Evolutionary conservation across 2,329 filamentous ascomycete species (phyloP), one percentile per base, ranked within the genome.

Genomic region (Pseudogymnoascus sp.): DNA sequence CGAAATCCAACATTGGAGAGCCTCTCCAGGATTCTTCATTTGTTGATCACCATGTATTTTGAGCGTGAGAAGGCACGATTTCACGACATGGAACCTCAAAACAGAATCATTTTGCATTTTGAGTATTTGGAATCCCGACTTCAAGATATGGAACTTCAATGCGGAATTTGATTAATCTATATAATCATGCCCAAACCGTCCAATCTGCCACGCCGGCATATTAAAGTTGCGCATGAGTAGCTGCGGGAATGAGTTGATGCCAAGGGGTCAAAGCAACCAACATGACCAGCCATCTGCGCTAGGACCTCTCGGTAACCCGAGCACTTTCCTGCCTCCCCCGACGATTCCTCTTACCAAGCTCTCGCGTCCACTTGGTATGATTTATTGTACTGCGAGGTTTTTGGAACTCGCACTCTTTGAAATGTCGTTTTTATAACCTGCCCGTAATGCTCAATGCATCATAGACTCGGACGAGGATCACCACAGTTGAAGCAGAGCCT

Each of bases 181-280:
- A 55, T 9, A 33, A 33, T 55, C n/a, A 33, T 55, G 48, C 29
- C 29, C 29, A 35, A 35, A 33, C 18, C 7, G 48, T n/a, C 29
- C 15, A 33, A 55, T 33, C 48, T 33, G 29, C 33, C 29, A 31
- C 13, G 29, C 29, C 45, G 45, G 48, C 48, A 35, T 55, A 21
- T 55, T 55, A 55, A 55, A 35, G 48, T 52, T 52, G 45, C 45
- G 45, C 45, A 52, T 52, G 27, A 52, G 45, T 55, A 55, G 48
- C 48, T 55, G 27, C 48, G 27, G 48, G 48, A 55, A 18, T 33
- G 27, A 12, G 48, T 18, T 33, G 48, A 55, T 33, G 48, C 27
- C 48, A 55, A 55, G 48, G 48, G 48, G 48, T 55, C 48, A 55
- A 55, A 55, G 48, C 48, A 55, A 33, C 29, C 48, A 55, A 55